Conservation (phyloP, 257 asterid genomes). For the Leonotis leonurus region DNA sequence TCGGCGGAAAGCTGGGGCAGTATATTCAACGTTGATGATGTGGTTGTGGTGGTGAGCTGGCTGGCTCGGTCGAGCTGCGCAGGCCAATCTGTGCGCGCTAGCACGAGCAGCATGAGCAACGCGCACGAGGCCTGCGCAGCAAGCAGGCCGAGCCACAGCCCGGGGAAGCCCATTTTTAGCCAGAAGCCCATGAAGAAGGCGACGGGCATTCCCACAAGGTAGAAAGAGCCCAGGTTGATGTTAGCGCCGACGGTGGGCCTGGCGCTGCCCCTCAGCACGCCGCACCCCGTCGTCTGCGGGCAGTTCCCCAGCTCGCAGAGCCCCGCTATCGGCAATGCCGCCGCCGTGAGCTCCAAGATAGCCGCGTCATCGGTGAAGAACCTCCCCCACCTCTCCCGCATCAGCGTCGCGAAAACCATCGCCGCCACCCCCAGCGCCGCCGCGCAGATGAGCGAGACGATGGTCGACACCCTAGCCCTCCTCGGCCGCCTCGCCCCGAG, state of each 20-base stretch:
- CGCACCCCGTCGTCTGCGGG: conserved; percentile 95
- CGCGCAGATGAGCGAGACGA: conserved; percentile 46
- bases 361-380: conserved; percentile 61
- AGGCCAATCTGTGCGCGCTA: conserved; percentile 63
- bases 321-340: conserved; percentile 83
- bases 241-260: conserved; percentile 78
- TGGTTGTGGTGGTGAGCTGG: conserved; percentile 24
- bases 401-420: conserved; percentile 51
- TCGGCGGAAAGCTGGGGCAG: conserved; percentile 28
- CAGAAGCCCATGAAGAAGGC: conserved; percentile 68
- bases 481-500: conserved; percentile 70
- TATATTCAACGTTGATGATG: conserved; percentile 7
- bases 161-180: conserved; percentile 65
- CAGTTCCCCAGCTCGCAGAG: conserved; percentile 90
- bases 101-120: conserved; percentile 48
- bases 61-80: conserved; percentile 64
- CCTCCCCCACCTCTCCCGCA: conserved; percentile 70
- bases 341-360: conserved; percentile 58
- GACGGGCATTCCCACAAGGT: conserved; percentile 92
- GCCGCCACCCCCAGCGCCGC: conserved; percentile 55
- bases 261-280: conserved; percentile 83
- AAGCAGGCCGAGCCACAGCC: conserved; percentile 82
- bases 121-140: conserved; percentile 96
- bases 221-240: conserved; percentile 80
- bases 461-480: conserved; percentile 52